These are phyloP conservation scores for Lotus japonicus DNA, from an alignment of 306 rosid genomes.

Conservation along the genomic window DNA sequence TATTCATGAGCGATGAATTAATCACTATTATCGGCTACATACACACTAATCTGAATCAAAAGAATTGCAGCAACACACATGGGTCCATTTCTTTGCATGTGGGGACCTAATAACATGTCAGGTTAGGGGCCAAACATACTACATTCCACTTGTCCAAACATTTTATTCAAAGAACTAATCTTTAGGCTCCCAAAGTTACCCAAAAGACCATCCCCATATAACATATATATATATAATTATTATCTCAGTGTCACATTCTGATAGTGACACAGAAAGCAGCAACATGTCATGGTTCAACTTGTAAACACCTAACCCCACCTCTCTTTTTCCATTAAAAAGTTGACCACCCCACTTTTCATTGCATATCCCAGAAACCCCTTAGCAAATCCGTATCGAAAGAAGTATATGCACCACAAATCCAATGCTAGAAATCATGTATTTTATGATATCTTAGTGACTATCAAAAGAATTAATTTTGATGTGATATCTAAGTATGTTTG, in stretches of 20 bases:
- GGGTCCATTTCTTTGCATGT: constrained; percentile 16
- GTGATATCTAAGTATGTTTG: too few relatives aligned
- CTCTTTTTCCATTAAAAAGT: constrained; percentile 12
- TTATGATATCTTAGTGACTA: not conserved
- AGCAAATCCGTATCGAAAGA: constrained; percentile 14
- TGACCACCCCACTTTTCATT: constrained; percentile 3
- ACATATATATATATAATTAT: not conserved
- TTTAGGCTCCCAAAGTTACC: constrained; percentile 15
- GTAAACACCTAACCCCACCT: not conserved
- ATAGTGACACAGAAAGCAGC: constrained; percentile 33
- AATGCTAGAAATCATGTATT: not conserved
- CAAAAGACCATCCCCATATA: constrained; percentile 13
- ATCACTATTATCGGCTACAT: too few relatives aligned
- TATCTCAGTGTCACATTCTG: constrained; percentile 9
- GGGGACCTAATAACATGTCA: constrained; percentile 20
- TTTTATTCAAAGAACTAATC: not conserved
- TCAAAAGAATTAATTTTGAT: not conserved
- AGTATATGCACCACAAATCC: not conserved
- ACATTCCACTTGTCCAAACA: constrained; percentile 22
- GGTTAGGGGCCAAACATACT: constrained; percentile 18
- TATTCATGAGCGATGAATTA: too few relatives aligned
- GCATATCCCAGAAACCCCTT: constrained; percentile 37
- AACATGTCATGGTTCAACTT: not conserved
- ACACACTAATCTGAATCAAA: too few relatives aligned
- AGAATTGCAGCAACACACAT: not conserved